These are phyloP conservation scores for Syzygium grande DNA, from an alignment of 345 rosid genomes.

Conservation along the genomic window DNA sequence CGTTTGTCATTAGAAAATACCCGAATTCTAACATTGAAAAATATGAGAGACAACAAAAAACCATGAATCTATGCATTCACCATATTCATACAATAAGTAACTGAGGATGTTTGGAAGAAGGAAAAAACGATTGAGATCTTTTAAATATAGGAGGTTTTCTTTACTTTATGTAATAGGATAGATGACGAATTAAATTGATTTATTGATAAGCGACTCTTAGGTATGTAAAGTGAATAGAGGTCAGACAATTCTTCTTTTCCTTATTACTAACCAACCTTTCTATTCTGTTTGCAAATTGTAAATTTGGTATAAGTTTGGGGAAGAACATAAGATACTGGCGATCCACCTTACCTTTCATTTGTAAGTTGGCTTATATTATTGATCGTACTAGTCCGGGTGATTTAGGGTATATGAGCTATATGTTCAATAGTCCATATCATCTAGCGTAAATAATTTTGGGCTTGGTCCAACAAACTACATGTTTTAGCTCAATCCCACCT, in stretches of 20 bases:
- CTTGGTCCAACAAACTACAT: neutral
- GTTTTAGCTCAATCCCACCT: neutral
- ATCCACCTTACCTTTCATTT: neutral
- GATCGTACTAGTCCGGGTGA: neutral
- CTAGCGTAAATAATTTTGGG: neutral
- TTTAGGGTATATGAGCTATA: neutral
- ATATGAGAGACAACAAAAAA: neutral
- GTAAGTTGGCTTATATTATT: neutral
- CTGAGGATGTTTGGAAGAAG: neutral
- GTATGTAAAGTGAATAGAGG: neutral
- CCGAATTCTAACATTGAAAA: too few species aligned
- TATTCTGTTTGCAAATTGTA: neutral
- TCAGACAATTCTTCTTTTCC: neutral
- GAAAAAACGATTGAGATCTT: neutral
- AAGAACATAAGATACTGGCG: neutral
- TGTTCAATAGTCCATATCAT: neutral
- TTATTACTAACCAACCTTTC: neutral
- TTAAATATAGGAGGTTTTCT: neutral
- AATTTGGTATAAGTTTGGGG: neutral
- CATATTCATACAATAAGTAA: neutral
- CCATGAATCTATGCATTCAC: neutral
- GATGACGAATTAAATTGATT: neutral
- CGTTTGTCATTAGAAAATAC: neutral
- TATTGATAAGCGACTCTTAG: neutral
- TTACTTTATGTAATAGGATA: neutral